phyloP scores from a whole-genome alignment of 257 asterid genomes.

The Lycium barbarum region DNA sequence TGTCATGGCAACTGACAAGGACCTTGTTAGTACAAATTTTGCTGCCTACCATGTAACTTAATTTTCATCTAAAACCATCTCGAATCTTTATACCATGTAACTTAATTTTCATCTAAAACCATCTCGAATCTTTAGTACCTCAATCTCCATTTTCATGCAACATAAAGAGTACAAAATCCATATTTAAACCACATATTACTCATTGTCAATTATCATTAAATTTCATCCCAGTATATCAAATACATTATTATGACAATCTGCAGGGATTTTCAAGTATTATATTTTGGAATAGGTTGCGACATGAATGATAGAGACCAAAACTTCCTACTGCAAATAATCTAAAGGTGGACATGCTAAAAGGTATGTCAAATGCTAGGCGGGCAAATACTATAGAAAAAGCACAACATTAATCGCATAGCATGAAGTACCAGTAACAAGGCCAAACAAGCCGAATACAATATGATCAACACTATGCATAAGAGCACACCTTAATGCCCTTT shows the following conservation, averaged over 20 bases:
- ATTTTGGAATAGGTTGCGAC: background rate
- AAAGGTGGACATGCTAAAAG: constrained; percentile 15
- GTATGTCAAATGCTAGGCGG: constrained; percentile 5
- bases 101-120: constrained; percentile 22
- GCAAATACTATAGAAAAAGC: background rate
- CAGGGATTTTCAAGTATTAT: background rate
- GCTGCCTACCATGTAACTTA: background rate
- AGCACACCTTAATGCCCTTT: constrained; percentile 66
- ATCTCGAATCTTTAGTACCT: constrained; percentile 9
- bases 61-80: constrained; percentile 20
- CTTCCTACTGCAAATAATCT: background rate
- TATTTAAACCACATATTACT: background rate
- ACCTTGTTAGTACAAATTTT: background rate
- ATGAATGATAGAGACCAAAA: background rate
- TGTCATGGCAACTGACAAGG: background rate
- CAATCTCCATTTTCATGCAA: background rate
- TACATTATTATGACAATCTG: background rate
- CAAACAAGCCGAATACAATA: background rate
- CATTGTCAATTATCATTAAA: background rate
- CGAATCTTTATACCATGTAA: no score
- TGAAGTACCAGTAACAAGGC: constrained; percentile 18
- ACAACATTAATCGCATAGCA: background rate
- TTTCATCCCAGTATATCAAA: constrained; percentile 15
- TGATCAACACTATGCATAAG: constrained; percentile 12
- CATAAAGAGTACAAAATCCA: background rate